A percentile compares a stretch with the other conserved stretches of the same genome.
These are phyloP conservation scores for Colletotrichum sp. DNA, from an alignment of 2,329 filamentous ascomycete species.

Conservation along the genomic window DNA sequence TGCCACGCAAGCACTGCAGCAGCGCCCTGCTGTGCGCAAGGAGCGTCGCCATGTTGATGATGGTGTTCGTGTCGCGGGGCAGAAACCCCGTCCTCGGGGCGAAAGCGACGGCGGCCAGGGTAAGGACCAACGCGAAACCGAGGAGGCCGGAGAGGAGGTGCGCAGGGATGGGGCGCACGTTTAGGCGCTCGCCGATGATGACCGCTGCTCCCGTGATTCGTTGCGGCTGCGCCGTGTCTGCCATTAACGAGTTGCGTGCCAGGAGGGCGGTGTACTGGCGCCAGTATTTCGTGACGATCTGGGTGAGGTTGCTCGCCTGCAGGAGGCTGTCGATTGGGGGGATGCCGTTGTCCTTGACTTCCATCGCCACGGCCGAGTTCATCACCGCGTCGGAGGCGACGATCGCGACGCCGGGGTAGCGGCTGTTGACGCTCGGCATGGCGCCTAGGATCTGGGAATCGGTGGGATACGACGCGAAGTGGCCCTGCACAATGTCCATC, in stretches of 20 bases:
- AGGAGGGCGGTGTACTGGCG: constrained; percentile 38
- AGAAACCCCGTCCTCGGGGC: constrained; percentile 37
- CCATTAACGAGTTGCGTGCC: constrained; percentile 33
- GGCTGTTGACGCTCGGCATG: constrained; percentile 5
- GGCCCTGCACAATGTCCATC: constrained; percentile 28
- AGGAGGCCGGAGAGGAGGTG: constrained; percentile 35
- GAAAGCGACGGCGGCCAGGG: constrained; percentile 22
- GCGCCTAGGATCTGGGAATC: constrained; percentile 6
- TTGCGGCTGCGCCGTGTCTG: constrained; percentile 2
- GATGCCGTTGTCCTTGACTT: constrained; percentile 22
- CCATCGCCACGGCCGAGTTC: constrained; percentile 34
- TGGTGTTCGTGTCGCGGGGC: constrained; percentile 36
- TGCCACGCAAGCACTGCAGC: constrained; percentile 36
- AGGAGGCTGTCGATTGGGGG: constrained; percentile 28
- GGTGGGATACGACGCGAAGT: constrained; percentile 26
- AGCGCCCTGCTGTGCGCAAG: constrained; percentile 39
- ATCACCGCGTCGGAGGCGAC: constrained; percentile 36
- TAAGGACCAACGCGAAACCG: constrained; percentile 28
- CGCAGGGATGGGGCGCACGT: constrained; percentile 31
- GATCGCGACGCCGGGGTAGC: constrained; percentile 27
- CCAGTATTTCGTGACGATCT: constrained; percentile 34
- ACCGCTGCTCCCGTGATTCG: constrained; percentile 25
- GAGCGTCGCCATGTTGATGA: constrained; percentile 38
- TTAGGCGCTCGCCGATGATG: constrained; percentile 32
- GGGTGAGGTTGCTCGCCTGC: constrained; percentile 25